Percentiles rank a stretch among this genome's conserved stretches.
phyloP scores from a whole-genome alignment of 345 rosid genomes.

The Carallia pectinifolia region DNA sequence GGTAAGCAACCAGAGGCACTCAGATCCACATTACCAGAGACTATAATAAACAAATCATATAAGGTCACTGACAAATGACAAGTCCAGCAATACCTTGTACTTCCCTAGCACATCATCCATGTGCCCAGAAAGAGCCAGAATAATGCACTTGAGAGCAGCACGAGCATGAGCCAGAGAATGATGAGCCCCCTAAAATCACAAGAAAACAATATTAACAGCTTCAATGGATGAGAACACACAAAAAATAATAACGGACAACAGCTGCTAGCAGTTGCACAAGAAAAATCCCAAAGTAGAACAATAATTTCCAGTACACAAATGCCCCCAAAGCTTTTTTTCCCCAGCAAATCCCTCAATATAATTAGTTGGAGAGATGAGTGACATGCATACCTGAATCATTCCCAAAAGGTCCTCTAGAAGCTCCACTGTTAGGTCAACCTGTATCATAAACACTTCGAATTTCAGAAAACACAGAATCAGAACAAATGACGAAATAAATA shows the following conservation, averaged over 20 bases:
- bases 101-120: slow-evolving; percentile 73
- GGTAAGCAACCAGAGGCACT: slow-evolving; percentile 1
- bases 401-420: slow-evolving; percentile 78
- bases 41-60: slow-evolving; percentile 1
- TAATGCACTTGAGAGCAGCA: slow-evolving; percentile 69
- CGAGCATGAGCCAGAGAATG: slow-evolving; percentile 53
- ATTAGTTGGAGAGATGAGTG: not conserved
- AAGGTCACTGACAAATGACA: not conserved
- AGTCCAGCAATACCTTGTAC: slow-evolving; percentile 53
- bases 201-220: slow-evolving; percentile 11
- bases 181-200: slow-evolving; percentile 45
- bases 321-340: not conserved
- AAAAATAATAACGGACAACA: slow-evolving; percentile 1
- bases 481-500: not conserved
- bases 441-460: slow-evolving; percentile 22
- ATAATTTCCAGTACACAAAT: not conserved
- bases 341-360: slow-evolving; percentile 6
- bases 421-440: slow-evolving; percentile 76
- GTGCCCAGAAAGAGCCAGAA: slow-evolving; percentile 79
- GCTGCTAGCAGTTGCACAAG: not conserved
- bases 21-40: not conserved
- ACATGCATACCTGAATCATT: slow-evolving; percentile 60
- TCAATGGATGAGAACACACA: slow-evolving; percentile 3
- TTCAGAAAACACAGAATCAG: slow-evolving; percentile 6
- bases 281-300: not conserved